Evolutionary conservation across 805 yeast species (phyloP), one percentile per base, ranked within the genome.

Genomic region (Candida golubevii): DNA sequence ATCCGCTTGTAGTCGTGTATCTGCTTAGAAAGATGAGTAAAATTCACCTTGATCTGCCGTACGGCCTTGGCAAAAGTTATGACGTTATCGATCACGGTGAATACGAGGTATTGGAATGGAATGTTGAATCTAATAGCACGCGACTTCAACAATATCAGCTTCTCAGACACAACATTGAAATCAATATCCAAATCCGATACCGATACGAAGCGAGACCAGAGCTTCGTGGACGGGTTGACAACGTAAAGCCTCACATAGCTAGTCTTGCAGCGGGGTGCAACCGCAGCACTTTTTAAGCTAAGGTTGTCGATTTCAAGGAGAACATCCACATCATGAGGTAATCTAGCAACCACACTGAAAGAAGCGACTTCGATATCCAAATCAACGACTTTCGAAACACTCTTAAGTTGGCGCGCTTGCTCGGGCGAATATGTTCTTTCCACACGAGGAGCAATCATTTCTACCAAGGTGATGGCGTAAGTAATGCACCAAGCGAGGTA

Each of bases 81-180:
- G 12, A 85, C 66, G 54, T 85, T 85, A 55, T 90, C 97, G 55
- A 90, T 79, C n/a, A 90, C 75, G 23, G 82, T 77, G 64, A 86
- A 87, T 43, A 87, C 79, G 41, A 85, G 71, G 58, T 86, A 86
- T 42, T 80, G 79, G 60, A 83, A 79, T 0, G 97, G 97, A 40
- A 88, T 70, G 23, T 71, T 69, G 36, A 83, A 58, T 42, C 82
- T 74, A 53, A 79, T 68, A 8, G 66, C 64, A 7, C 53, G 54
- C 29, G 74, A 60, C 1, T 43, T 47, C 14, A 53, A 34, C n/a
- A 36, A 31, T 14, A 42, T 46, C 29, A 43, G 42, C 11, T 37
- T 41, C 12, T 26, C 46, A 4, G 47, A 27, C 1, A 50, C 46
- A 26, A 54, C 47, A 29, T 55, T 57, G 33, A 41, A 42, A 26